Conservation (phyloP, 352 stramenopile species). For the Globisporangium solare region DNA sequence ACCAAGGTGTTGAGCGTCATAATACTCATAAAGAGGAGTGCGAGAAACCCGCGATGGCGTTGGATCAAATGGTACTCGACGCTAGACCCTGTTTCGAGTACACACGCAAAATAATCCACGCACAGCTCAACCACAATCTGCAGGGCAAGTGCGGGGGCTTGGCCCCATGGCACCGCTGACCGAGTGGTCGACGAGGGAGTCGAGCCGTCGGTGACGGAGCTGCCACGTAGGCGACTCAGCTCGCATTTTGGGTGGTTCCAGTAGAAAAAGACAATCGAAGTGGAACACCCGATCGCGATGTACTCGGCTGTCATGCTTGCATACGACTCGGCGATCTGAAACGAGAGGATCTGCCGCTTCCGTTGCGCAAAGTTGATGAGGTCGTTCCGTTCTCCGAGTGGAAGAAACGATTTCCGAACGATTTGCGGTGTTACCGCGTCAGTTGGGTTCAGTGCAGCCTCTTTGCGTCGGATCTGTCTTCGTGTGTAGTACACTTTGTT, state of each 20-base stretch:
- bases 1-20: conserved; percentile 10
- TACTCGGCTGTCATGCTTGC: conserved; percentile 52
- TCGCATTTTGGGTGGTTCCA: conserved; percentile 28
- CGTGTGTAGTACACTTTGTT: conserved; percentile 18
- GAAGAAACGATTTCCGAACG: background rate
- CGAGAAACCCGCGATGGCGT: conserved; percentile 5
- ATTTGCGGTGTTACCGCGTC: background rate
- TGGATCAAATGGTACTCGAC: conserved; percentile 8
- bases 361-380: conserved; percentile 20
- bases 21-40: conserved; percentile 5
- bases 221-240: background rate
- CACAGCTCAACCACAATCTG: conserved; percentile 9
- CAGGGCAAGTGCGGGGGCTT: background rate
- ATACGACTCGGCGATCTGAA: conserved; percentile 32
- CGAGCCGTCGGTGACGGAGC: too few relatives aligned
- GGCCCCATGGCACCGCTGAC: background rate
- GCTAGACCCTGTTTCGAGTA: conserved; percentile 9
- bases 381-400: background rate
- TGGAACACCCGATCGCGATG: conserved; percentile 38
- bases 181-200: background rate
- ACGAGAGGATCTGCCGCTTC: conserved; percentile 17
- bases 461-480: background rate
- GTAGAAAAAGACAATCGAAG: conserved; percentile 39
- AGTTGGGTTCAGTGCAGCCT: background rate
- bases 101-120: conserved; percentile 16